Conservation (phyloP, 164 flowering plant genomes). For the Chimonanthus salicifolius region DNA sequence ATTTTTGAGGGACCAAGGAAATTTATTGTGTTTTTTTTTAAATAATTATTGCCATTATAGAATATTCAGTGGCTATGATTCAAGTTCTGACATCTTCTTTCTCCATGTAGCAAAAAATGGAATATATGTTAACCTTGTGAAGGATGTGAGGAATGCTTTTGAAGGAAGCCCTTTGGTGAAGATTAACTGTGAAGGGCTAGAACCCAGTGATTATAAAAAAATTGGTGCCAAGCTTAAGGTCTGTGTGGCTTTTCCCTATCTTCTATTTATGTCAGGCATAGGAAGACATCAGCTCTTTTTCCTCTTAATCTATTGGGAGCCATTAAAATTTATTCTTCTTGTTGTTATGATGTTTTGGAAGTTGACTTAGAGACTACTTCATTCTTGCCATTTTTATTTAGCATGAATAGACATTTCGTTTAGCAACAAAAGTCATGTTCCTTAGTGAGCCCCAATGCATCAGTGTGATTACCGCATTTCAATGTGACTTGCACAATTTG, state of each 20-base stretch:
- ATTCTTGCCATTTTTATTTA: background rate
- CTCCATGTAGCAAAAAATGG: slow-evolving; percentile 81
- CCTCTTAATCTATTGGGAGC: background rate
- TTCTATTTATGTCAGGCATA: background rate
- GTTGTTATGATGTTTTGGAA: no score
- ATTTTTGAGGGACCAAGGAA: no score
- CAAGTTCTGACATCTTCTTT: background rate
- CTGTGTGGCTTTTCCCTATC: slow-evolving; percentile 8
- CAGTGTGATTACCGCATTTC: background rate
- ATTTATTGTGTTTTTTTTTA: no score
- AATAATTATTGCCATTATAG: no score
- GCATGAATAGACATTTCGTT: background rate
- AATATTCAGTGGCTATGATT: no score
- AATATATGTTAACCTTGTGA: slow-evolving; percentile 58
- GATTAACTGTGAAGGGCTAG: slow-evolving; percentile 76
- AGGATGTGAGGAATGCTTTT: slow-evolving; percentile 86
- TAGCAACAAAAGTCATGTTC: background rate
- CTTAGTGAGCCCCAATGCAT: background rate
- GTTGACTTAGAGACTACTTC: background rate
- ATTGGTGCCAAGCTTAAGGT: slow-evolving; percentile 96
- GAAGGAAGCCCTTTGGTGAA: slow-evolving; percentile 83
- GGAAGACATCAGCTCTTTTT: background rate
- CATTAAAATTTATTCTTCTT: background rate
- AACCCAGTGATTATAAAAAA: slow-evolving; percentile 90
- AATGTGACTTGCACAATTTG: background rate